Evolutionary conservation across 2,329 filamentous ascomycete genomes (phyloP).

Genomic region (Exophiala spinifera): DNA sequence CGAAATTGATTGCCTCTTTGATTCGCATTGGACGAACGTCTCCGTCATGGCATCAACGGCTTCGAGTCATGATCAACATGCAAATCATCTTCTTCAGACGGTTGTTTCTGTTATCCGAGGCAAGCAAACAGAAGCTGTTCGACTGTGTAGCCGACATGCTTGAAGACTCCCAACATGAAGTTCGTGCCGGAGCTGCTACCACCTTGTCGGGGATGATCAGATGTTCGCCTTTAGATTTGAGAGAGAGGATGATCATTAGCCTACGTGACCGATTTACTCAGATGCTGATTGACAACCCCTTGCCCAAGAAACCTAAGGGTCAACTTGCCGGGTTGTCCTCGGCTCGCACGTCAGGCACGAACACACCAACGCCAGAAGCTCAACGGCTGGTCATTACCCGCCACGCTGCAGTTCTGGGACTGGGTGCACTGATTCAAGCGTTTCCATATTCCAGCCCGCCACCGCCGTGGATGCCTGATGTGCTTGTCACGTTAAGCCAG

Average conservation of each 20-base stretch:
- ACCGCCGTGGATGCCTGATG: constrained; percentile 88
- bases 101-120: constrained; percentile 75
- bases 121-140: constrained; percentile 77
- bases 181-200: constrained; percentile 85
- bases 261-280: constrained; percentile 77
- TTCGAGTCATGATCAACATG: constrained; percentile 95
- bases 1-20: constrained; percentile 76
- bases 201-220: constrained; percentile 97
- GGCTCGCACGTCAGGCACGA: constrained; percentile 43
- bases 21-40: constrained; percentile 84
- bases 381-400: constrained; percentile 76
- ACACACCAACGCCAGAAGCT: constrained; percentile 51
- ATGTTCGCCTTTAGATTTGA: constrained; percentile 79
- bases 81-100: constrained; percentile 98
- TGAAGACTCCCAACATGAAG: constrained; percentile 85
- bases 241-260: constrained; percentile 70
- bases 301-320: constrained; percentile 64
- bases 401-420: constrained; percentile 85
- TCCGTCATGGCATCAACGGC: constrained; percentile 88
- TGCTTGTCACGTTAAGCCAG: constrained; percentile 78
- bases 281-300: constrained; percentile 75
- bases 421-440: constrained; percentile 87
- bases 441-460: constrained; percentile 95
- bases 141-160: constrained; percentile 95
- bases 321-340: constrained; percentile 34